These are phyloP conservation scores for Amaranthus cruentus DNA, from an alignment of 148 eudicot species.

Conservation along the genomic window DNA sequence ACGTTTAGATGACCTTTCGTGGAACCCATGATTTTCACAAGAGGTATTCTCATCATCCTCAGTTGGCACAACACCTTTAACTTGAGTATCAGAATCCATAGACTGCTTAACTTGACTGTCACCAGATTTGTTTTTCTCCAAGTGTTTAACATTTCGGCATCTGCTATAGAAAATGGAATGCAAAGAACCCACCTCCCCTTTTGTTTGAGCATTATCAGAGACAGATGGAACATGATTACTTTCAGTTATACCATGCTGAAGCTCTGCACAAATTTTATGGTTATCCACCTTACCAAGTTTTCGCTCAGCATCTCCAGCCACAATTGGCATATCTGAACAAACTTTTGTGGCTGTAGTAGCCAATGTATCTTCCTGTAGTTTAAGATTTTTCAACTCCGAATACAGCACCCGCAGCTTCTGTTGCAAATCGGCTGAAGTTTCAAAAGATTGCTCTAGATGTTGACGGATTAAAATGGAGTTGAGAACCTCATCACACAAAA, in stretches of 20 bases:
- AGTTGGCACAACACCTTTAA: constrained; percentile 18
- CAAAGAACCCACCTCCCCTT: background rate
- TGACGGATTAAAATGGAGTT: constrained; percentile 45
- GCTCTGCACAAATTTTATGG: constrained; percentile 16
- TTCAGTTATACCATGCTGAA: constrained; percentile 20
- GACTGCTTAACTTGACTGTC: constrained; percentile 22
- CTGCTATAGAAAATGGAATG: constrained; percentile 1
- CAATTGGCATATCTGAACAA: constrained; percentile 13
- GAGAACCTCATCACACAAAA: constrained; percentile 57
- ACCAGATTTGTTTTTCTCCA: constrained; percentile 22
- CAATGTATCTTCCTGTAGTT: constrained; percentile 43
- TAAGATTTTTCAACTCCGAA: constrained; percentile 43
- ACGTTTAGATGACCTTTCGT: constrained; percentile 25
- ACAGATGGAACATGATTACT: constrained; percentile 13
- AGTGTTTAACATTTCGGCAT: constrained; percentile 2
- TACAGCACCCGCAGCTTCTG: constrained; percentile 47
- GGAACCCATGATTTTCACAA: constrained; percentile 17
- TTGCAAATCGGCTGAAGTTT: constrained; percentile 41
- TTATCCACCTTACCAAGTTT: constrained; percentile 12
- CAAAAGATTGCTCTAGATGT: constrained; percentile 52
- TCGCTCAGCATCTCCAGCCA: constrained; percentile 22
- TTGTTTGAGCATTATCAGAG: constrained; percentile 18
- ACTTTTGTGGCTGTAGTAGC: constrained; percentile 31
- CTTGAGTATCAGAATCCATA: constrained; percentile 24
- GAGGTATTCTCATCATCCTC: constrained; percentile 15